These are phyloP conservation scores for Rhodotorula sp. DNA, from an alignment of 1,284 basidiomycete species.

Conservation along the genomic window DNA sequence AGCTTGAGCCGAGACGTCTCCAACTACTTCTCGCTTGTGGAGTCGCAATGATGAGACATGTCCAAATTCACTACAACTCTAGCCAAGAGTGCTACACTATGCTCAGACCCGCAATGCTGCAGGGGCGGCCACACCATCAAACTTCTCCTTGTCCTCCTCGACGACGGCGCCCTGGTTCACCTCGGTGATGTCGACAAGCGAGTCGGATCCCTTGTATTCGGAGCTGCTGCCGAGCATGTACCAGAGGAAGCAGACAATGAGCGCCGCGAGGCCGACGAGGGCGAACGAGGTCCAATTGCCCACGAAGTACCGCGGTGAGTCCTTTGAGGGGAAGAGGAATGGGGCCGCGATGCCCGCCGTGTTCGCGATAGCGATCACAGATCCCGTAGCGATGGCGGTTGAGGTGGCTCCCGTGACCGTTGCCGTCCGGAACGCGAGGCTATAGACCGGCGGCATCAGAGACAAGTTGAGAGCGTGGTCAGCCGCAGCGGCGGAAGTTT, in stretches of 20 bases:
- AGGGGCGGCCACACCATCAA: no score
- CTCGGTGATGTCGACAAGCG: conserved; percentile 12
- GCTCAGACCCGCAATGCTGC: no score
- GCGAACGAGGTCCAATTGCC: conserved; percentile 46
- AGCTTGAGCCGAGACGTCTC: no score
- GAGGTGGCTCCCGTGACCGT: conserved; percentile 44
- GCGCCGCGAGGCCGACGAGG: conserved; percentile 36
- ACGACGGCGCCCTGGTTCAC: background rate
- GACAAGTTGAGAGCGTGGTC: no score
- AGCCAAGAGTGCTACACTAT: no score
- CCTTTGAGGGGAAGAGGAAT: conserved; percentile 21
- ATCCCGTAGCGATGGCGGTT: conserved; percentile 45
- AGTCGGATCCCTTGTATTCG: conserved; percentile 37
- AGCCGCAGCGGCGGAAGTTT: background rate
- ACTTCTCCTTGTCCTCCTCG: background rate
- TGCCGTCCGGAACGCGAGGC: conserved; percentile 41
- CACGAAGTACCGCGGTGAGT: conserved; percentile 15
- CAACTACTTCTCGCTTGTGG: no score
- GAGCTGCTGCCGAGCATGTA: conserved; percentile 42
- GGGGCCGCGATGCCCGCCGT: conserved; percentile 43
- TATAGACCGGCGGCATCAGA: background rate
- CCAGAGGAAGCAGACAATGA: conserved; percentile 43
- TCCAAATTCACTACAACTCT: no score
- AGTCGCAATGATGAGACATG: no score
- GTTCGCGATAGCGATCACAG: conserved; percentile 45